phyloP scores from a whole-genome alignment of 1,284 basidiomycete species.

The Pseudozyma pruni region DNA sequence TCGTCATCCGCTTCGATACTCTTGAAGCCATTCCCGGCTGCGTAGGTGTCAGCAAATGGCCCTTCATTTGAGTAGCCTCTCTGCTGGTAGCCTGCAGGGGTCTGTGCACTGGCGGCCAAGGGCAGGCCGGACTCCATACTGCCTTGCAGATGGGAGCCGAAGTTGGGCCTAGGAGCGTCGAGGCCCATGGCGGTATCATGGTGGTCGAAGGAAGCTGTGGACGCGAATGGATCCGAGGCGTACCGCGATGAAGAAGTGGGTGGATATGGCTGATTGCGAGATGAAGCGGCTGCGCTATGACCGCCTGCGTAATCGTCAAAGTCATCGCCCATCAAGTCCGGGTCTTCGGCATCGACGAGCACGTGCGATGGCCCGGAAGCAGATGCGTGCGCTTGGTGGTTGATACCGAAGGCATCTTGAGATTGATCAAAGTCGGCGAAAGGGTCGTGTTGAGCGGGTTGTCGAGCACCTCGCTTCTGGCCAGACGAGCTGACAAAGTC shows the following conservation, averaged over 20 bases:
- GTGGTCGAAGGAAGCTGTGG: slow-evolving; percentile 35
- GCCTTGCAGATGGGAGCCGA: slow-evolving; percentile 30
- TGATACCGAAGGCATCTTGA: slow-evolving; percentile 33
- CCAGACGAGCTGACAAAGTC: slow-evolving; percentile 46
- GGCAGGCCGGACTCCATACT: slow-evolving; percentile 56
- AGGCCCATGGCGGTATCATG: slow-evolving; percentile 44
- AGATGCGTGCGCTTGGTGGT: background rate
- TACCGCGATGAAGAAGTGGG: slow-evolving; percentile 15
- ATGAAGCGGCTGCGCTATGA: slow-evolving; percentile 11
- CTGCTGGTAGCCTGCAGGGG: slow-evolving; percentile 48
- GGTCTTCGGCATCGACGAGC: slow-evolving; percentile 60
- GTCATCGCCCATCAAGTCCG: slow-evolving; percentile 61
- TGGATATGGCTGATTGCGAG: slow-evolving; percentile 31
- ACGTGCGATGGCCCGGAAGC: slow-evolving; percentile 53
- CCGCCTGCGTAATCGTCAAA: slow-evolving; percentile 35
- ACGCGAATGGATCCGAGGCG: slow-evolving; percentile 23
- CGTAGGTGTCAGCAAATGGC: slow-evolving; percentile 58
- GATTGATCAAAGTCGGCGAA: slow-evolving; percentile 34
- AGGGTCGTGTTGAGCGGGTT: slow-evolving; percentile 18
- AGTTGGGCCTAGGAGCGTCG: slow-evolving; percentile 30
- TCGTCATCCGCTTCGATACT: slow-evolving; percentile 66
- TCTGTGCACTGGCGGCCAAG: slow-evolving; percentile 41
- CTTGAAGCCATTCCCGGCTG: slow-evolving; percentile 53
- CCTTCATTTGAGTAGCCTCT: slow-evolving; percentile 31
- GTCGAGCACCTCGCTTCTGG: slow-evolving; percentile 3